These are phyloP conservation scores for Saksenaea oblongispora DNA, from an alignment of 371 early-diverging fungal genomes.

Conservation along the genomic window DNA sequence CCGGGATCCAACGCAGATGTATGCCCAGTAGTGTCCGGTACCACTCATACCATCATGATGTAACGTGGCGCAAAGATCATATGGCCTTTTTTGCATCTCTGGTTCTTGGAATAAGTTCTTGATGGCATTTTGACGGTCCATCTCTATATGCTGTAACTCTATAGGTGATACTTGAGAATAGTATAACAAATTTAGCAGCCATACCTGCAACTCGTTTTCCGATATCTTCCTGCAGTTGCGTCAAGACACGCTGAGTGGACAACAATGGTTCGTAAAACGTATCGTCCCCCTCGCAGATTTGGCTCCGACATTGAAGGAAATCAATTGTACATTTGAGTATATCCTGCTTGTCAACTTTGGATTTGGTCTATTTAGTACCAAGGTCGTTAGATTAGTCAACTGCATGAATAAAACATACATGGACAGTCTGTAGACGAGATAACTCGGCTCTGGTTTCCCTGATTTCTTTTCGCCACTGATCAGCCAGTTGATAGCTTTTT, in stretches of 20 bases:
- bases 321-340: constrained; percentile 16
- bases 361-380: neutral
- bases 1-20: constrained; percentile 32
- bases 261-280: neutral
- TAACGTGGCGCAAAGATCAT: constrained; percentile 37
- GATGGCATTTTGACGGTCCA: constrained; percentile 4
- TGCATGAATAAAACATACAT: neutral
- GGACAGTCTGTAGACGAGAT: neutral
- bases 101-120: constrained; percentile 23
- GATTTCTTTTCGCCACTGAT: constrained; percentile 25
- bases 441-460: constrained; percentile 8
- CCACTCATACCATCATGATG: constrained; percentile 44
- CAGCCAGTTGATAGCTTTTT: constrained; percentile 23
- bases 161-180: neutral
- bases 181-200: neutral
- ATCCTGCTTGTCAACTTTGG: constrained; percentile 15
- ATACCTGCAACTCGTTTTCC: constrained; percentile 19
- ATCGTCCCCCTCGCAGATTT: neutral
- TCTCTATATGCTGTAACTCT: constrained; percentile 20
- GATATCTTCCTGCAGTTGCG: constrained; percentile 10
- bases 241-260: neutral
- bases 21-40: constrained; percentile 50
- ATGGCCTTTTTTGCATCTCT: constrained; percentile 29
- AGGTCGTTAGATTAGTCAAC: neutral
- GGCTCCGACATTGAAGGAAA: constrained; percentile 22